Evolutionary conservation across 2,329 filamentous ascomycete species (phyloP).

Genomic region (Blumeria graminis): DNA sequence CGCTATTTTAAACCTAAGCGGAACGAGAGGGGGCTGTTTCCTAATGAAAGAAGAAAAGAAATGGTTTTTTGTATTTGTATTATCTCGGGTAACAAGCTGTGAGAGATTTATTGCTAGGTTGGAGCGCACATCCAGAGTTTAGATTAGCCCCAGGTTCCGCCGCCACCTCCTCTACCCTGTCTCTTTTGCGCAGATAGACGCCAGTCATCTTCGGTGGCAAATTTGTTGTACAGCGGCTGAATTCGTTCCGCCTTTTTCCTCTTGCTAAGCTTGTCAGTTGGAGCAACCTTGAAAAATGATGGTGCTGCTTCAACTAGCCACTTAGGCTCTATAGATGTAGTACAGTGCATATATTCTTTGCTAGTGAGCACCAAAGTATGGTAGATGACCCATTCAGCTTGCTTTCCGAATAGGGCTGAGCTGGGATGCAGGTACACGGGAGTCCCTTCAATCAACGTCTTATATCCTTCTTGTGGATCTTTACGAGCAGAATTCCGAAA

Average conservation of each 20-base stretch:
- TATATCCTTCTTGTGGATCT: slow-evolving; percentile 90
- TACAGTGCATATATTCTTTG: slow-evolving; percentile 95
- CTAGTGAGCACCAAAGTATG: slow-evolving; percentile 77
- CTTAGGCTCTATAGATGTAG: slow-evolving; percentile 81
- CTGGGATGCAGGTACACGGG: slow-evolving; percentile 86
- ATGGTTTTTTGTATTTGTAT: too few relatives aligned
- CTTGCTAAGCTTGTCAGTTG: slow-evolving; percentile 68
- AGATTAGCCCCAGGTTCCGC: slow-evolving; percentile 68
- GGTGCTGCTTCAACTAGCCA: slow-evolving; percentile 90
- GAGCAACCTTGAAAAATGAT: slow-evolving; percentile 94
- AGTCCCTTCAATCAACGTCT: slow-evolving; percentile 86
- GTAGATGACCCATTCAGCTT: slow-evolving; percentile 90
- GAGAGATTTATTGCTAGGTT: too few relatives aligned
- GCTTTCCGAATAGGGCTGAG: slow-evolving; percentile 82
- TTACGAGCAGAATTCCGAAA: slow-evolving; percentile 91
- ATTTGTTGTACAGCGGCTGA: slow-evolving; percentile 84
- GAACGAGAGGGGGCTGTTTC: too few relatives aligned
- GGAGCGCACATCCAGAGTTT: too few relatives aligned
- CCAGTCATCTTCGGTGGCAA: slow-evolving; percentile 86
- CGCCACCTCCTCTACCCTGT: slow-evolving; percentile 62
- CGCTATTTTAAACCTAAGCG: too few relatives aligned
- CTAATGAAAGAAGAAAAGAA: too few relatives aligned
- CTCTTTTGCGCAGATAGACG: slow-evolving; percentile 68
- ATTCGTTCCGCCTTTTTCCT: slow-evolving; percentile 86
- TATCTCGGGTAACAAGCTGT: too few relatives aligned